These are phyloP conservation scores for Russula olivacea DNA, from an alignment of 768 basidiomycete species.

Conservation along the genomic window DNA sequence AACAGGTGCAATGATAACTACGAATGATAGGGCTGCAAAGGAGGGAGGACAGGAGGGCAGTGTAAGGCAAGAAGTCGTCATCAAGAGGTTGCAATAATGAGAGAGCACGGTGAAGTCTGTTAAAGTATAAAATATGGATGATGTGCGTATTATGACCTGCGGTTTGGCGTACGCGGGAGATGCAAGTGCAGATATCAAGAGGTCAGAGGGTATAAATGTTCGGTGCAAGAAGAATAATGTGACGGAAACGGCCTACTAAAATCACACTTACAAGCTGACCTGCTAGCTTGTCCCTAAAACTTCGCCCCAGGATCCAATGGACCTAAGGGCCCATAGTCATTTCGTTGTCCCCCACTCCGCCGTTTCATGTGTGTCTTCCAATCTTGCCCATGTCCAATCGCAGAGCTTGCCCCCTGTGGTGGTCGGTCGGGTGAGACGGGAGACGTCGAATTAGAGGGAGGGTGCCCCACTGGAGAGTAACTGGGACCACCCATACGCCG, in stretches of 20 bases:
- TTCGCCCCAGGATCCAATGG: slow-evolving; percentile 35
- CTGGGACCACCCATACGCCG: slow-evolving; percentile 7
- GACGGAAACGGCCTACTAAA: slow-evolving; percentile 6
- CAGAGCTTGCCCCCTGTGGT: slow-evolving; percentile 35
- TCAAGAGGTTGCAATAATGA: slow-evolving; percentile 5
- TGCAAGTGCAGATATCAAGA: slow-evolving; percentile 12
- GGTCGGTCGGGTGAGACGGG: slow-evolving; percentile 32
- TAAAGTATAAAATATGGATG: slow-evolving; percentile 18
- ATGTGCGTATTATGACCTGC: slow-evolving; percentile 19
- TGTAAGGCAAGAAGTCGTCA: slow-evolving; percentile 6
- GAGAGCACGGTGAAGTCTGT: slow-evolving; percentile 13
- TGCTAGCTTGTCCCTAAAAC: slow-evolving; percentile 25
- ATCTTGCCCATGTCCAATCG: slow-evolving; percentile 29
- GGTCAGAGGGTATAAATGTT: slow-evolving; percentile 21
- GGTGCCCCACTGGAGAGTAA: slow-evolving; percentile 18
- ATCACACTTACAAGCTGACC: slow-evolving; percentile 19
- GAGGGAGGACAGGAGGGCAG: slow-evolving; percentile 1
- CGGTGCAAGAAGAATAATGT: slow-evolving; percentile 17
- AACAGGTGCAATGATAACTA: slow-evolving; percentile 19
- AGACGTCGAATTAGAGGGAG: slow-evolving; percentile 28
- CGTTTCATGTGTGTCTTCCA: slow-evolving; percentile 40
- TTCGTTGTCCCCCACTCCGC: slow-evolving; percentile 35
- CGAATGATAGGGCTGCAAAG: slow-evolving; percentile 15
- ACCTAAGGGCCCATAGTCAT: slow-evolving; percentile 46
- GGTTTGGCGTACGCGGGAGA: slow-evolving; percentile 8